phyloP scores from a whole-genome alignment of 2,329 filamentous ascomycete species.

The Phyllosticta ampelicida region DNA sequence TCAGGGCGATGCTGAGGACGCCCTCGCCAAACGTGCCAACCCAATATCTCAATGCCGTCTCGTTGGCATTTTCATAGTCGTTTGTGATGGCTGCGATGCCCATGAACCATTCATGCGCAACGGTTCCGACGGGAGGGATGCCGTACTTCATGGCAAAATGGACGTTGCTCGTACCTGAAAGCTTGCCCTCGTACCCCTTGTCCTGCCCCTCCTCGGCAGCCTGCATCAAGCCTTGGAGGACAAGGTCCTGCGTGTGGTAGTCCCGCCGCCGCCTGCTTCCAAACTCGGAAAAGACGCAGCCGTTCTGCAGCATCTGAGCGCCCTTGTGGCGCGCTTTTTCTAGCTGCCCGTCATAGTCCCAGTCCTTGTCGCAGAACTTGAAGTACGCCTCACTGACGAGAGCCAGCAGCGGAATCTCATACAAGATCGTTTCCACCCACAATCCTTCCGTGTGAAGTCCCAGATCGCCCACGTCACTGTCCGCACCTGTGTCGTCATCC shows the following conservation, averaged over 20 bases:
- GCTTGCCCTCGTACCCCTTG: conserved; percentile 56
- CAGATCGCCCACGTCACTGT: conserved; percentile 58
- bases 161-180: conserved; percentile 90
- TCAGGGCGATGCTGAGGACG: conserved; percentile 76
- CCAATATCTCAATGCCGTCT: conserved; percentile 79
- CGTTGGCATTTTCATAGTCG: conserved; percentile 75
- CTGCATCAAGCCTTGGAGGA: conserved; percentile 74
- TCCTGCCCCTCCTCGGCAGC: conserved; percentile 61
- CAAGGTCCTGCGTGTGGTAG: conserved; percentile 88
- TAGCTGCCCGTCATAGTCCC: conserved; percentile 79
- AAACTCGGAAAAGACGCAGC: conserved; percentile 88
- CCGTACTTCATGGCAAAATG: conserved; percentile 92
- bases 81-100: conserved; percentile 84
- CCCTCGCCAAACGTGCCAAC: conserved; percentile 79
- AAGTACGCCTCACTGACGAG: conserved; percentile 95
- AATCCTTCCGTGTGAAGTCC: conserved; percentile 66
- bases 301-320: conserved; percentile 61
- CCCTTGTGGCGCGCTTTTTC: conserved; percentile 79
- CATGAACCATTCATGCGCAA: conserved; percentile 99
- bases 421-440: conserved; percentile 94
- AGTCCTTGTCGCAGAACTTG: conserved; percentile 88
- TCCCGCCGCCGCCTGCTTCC: conserved; percentile 80
- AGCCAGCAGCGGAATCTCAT: conserved; percentile 90
- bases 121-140: conserved; percentile 74
- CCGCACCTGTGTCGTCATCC: conserved; percentile 46